Evolutionary conservation across 202 grass and related monocot species (phyloP), one percentile per base, ranked within the genome.

Genomic region (Brachypodium distachyon): DNA sequence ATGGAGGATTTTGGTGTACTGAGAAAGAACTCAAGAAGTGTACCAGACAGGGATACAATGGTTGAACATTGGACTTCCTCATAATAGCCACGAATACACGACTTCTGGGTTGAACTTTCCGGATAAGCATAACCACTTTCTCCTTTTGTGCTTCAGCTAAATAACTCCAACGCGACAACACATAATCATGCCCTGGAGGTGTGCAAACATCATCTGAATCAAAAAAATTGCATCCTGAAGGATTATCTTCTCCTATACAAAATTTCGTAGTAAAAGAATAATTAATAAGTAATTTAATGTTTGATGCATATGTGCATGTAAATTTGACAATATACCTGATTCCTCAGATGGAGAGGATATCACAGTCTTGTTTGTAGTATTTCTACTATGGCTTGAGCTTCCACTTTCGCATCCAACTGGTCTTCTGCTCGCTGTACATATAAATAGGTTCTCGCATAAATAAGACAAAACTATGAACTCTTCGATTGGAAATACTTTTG

Each of bases 31-130:
- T 28, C 63, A 62, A 25, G 1, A 67, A 68, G 46, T 29, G 67
- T 83, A 90, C 88, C 27, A 90, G 21, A 46, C 3, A 79, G 40
- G 68, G 18, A 72, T 13, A 33, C 1, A 13, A 28, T 17, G 33
- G 49, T 28, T 43, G n/a, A 41, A 87, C 64, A 67, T 72, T 53
- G 54, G 8, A 44, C 47, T 59, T 70, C 13, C 9, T 23, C 77
- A 90, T 90, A 39, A 81, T 34, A 16, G 47, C 51, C 34, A 76
- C 80, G 46, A 77, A 90, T 18, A 52, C 72, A 12, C 36, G 46
- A 16, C 13, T 44, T 78, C 34, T 28, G 41, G 85, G 74, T 73
- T 78, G 74, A 22, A 79, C 81, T 31, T 78, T 40, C 75, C 66
- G 41, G 64, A 68, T 54, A 74, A 87, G 61, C 12, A 9, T 29